Evolutionary conservation across 2,329 filamentous ascomycete genomes (phyloP).

Genomic region (Paramyrothecium roridum): DNA sequence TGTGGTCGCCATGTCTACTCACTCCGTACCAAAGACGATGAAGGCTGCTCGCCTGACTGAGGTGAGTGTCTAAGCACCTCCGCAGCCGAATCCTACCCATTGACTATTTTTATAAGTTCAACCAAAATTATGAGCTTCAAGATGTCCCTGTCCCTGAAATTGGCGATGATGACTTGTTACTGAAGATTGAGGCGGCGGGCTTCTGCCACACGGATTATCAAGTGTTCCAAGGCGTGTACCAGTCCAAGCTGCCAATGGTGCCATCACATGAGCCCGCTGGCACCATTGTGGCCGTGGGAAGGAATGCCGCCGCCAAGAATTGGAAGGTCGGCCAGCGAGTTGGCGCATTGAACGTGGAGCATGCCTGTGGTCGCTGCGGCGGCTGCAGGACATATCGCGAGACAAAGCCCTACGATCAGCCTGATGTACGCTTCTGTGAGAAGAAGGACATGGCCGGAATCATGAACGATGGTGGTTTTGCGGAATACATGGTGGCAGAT

Average conservation of each 20-base stretch:
- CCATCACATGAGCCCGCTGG: conserved; percentile 18
- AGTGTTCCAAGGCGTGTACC: conserved; percentile 12
- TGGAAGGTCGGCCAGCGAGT: conserved; percentile 12
- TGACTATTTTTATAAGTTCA: no score
- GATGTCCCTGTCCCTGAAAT: background rate
- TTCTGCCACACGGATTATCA: conserved; percentile 17
- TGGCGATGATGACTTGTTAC: background rate
- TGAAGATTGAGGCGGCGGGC: conserved; percentile 1
- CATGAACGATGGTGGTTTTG: conserved; percentile 29
- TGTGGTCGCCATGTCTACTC: no score
- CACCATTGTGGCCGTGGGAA: conserved; percentile 11
- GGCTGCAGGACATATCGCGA: conserved; percentile 10
- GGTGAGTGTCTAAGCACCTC: no score
- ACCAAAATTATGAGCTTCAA: no score
- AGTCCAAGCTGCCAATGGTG: conserved; percentile 11
- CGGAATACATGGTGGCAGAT: conserved; percentile 28
- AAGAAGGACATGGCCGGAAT: conserved; percentile 27
- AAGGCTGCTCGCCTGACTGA: no score
- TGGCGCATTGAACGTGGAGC: conserved; percentile 13
- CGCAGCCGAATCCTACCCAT: no score
- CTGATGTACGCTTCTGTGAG: conserved; percentile 28
- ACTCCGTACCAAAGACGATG: no score
- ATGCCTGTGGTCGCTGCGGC: conserved; percentile 11
- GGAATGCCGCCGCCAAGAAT: conserved; percentile 3
- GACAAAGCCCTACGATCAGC: conserved; percentile 5